These are phyloP conservation scores for Dictyostelium firmibasis DNA, from an alignment of 78 protist genomes.

Conservation along the genomic window DNA sequence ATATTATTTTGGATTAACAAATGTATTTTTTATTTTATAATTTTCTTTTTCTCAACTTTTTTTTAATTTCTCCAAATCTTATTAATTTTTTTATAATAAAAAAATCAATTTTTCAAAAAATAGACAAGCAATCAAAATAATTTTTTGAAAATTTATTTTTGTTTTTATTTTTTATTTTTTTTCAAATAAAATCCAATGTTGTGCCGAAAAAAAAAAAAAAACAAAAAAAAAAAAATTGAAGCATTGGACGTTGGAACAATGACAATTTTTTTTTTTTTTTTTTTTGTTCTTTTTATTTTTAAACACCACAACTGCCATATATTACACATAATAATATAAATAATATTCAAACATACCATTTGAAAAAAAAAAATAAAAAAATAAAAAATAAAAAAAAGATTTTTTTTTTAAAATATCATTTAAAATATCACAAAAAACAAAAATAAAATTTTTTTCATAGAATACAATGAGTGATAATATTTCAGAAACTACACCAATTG, in stretches of 20 bases:
- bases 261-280: too few relatives aligned
- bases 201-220: background rate
- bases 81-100: background rate
- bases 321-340: too few relatives aligned
- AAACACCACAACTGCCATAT: background rate
- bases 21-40: too few relatives aligned
- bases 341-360: too few relatives aligned
- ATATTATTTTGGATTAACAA: too few relatives aligned
- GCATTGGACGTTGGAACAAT: too few relatives aligned
- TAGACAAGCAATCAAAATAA: background rate
- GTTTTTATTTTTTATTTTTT: background rate
- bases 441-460: background rate
- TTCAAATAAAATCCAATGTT: background rate
- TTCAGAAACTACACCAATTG: too few relatives aligned
- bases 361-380: too few relatives aligned
- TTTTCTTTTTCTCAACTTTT: background rate
- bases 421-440: too few relatives aligned
- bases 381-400: background rate
- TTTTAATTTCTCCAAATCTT: background rate
- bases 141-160: background rate
- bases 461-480: background rate
- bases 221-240: too few relatives aligned
- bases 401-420: background rate
- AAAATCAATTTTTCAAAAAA: too few relatives aligned
- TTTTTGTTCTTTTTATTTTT: background rate